Evolutionary conservation across 257 asterid genomes (phyloP), one percentile per base, ranked within the genome.

Genomic region (Vinca minor): DNA sequence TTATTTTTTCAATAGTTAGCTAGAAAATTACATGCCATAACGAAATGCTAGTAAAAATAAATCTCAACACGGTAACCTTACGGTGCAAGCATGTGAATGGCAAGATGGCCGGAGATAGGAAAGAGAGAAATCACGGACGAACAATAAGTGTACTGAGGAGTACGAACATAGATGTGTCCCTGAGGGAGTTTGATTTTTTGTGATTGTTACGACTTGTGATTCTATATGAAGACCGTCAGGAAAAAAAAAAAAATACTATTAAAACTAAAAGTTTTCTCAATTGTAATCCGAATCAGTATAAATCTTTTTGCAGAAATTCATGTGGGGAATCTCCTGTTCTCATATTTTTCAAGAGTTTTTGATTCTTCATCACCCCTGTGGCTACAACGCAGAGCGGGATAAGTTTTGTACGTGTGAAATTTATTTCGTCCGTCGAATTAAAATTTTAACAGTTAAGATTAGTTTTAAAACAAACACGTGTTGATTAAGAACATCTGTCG

Each of bases 201-300:
- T 41, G 35, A 50, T 52, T 72, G 82, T 77, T 70, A 57, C n/a
- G 65, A 29, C 76, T 73, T 70, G 79, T 67, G 77, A 67, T 65
- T 74, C 74, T 56, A 55, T 39, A 3, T 4, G 39, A 63, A n/a
- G n/a, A n/a, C 21, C 55, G 50, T 75, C 44, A 46, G 48, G 14
- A 14, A 11, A 34, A 3, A 36, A 28, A n/a, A n/a, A n/a, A n/a
- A n/a, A n/a, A n/a, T n/a, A 35, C 0, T n/a, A 46, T 31, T 18
- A 15, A n/a, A n/a, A 25, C 29, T 15, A 4, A 9, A 9, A 0
- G 9, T 34, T 45, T 3, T 63, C 39, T 12, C n/a, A n/a, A 20
- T 20, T 39, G 31, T 25, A n/a, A 21, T 41, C 18, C 17, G 42
- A n/a, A 10, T 25, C 18, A 52, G 58, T 18, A 5, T 25, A 21